Conservation (phyloP, 805 yeast genomes). For the Zygotorulaspora florentina region DNA sequence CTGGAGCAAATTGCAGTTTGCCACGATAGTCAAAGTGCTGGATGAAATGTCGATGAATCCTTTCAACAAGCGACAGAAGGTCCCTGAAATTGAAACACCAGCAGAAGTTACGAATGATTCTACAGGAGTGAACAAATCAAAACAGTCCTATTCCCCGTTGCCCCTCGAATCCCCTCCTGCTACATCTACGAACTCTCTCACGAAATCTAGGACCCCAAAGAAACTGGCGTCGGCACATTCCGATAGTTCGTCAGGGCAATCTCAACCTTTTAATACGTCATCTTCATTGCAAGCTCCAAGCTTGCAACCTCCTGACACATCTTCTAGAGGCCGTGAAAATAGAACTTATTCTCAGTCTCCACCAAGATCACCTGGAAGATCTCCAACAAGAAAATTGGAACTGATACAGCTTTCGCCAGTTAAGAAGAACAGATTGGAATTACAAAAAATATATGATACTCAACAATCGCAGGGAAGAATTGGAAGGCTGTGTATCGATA, state of each 20-base stretch:
- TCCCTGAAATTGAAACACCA: background rate
- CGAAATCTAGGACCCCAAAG: conserved; percentile 24
- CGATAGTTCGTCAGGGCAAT: conserved; percentile 21
- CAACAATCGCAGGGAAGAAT: conserved; percentile 35
- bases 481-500: conserved; percentile 65
- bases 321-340: conserved; percentile 35
- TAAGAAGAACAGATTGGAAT: conserved; percentile 34
- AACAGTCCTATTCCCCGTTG: background rate
- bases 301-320: conserved; percentile 33
- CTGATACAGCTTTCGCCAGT: conserved; percentile 41
- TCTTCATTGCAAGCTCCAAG: conserved; percentile 27
- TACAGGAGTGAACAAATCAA: conserved; percentile 2
- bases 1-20: background rate
- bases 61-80: conserved; percentile 21
- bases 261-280: conserved; percentile 25
- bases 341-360: conserved; percentile 30
- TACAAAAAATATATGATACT: conserved; percentile 28
- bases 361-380: conserved; percentile 35
- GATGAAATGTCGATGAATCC: conserved; percentile 16
- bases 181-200: conserved; percentile 1
- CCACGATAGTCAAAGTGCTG: background rate
- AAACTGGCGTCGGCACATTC: conserved; percentile 26
- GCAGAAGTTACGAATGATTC: background rate
- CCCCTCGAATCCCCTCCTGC: conserved; percentile 10
- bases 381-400: conserved; percentile 40